phyloP scores from a whole-genome alignment of 1,284 basidiomycete species.

The Ustilago lituana region DNA sequence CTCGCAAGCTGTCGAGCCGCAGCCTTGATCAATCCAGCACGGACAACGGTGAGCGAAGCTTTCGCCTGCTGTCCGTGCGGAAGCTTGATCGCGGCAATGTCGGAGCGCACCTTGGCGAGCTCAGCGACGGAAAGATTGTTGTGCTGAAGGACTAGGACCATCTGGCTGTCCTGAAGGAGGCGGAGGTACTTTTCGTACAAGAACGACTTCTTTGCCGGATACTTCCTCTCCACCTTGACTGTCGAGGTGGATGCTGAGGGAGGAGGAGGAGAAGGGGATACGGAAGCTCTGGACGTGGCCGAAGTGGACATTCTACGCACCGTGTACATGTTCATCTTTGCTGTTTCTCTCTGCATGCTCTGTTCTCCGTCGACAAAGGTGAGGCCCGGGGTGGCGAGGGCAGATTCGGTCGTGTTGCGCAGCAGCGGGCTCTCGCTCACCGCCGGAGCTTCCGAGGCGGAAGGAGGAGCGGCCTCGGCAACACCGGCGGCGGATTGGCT shows the following conservation, averaged over 20 bases:
- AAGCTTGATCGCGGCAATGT: slow-evolving; percentile 50
- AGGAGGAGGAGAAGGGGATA: too few species aligned
- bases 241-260: slow-evolving; percentile 4
- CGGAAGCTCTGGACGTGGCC: slow-evolving; percentile 15
- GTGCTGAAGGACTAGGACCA: slow-evolving; percentile 58
- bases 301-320: slow-evolving; percentile 54
- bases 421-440: slow-evolving; percentile 47
- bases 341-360: slow-evolving; percentile 53
- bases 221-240: slow-evolving; percentile 19
- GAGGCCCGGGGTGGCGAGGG: slow-evolving; percentile 54
- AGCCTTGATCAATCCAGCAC: slow-evolving; percentile 50
- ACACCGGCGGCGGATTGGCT: slow-evolving; percentile 35
- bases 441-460: slow-evolving; percentile 34
- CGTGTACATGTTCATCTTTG: slow-evolving; percentile 65
- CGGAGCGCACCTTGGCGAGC: slow-evolving; percentile 46
- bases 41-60: slow-evolving; percentile 49
- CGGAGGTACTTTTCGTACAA: slow-evolving; percentile 55
- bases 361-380: slow-evolving; percentile 49
- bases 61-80: slow-evolving; percentile 26
- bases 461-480: slow-evolving; percentile 29
- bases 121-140: slow-evolving; percentile 59
- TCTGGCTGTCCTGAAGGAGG: slow-evolving; percentile 46
- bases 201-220: slow-evolving; percentile 53
- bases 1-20: slow-evolving; percentile 23
- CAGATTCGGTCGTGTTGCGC: slow-evolving; percentile 44